Base-by-base conservation (phyloP, 805 yeast genomes). In the Blastobotrys parvus region DNA sequence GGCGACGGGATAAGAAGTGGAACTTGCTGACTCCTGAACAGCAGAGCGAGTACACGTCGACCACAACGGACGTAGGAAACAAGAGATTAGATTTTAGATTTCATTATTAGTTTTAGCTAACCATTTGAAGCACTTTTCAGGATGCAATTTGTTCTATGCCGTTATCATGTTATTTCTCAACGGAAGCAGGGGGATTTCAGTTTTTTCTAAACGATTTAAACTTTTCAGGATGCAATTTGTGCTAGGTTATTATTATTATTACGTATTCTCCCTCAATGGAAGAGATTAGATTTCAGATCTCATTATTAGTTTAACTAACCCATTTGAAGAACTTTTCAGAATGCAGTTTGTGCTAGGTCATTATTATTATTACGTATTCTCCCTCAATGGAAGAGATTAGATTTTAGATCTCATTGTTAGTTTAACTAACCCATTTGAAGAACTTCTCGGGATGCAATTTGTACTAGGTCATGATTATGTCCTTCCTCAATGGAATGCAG, bases 71-170 rank as follows among this genome's bases (percentile, higher is more conserved):
- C 51, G 62, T 57, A 25, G 87, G 87, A 4, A 75, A 74, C 51
- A 70, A 70, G 53, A 63, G 88, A 20, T 62, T 82, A 34, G 83
- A 82, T 49, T 70, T 70, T 53, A 48, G 68, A 36, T 70, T 68
- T 48, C 59, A 52, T 40, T 58, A 58, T 40, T 61, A 44, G 72
- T 25, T 11, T 25, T 7, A 8, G 11, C 29, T 25, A 7, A 25
- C n/a, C n/a, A n/a, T n/a, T n/a, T n/a, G n/a, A n/a, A n/a, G n/a
- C n/a, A n/a, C n/a, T n/a, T n/a, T n/a, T n/a, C n/a, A n/a, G n/a
- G n/a, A n/a, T n/a, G n/a, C n/a, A 29, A 29, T 29, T 10, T 29
- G 16, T 4, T n/a, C 32, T 16, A 16, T n/a, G 32, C 15, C 11
- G 15, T 29, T 29, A 13, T 29, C 32, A 5, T 4, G 4, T 29